phyloP scores from a whole-genome alignment of 805 yeast genomes.

The Blastobotrys robertii region DNA sequence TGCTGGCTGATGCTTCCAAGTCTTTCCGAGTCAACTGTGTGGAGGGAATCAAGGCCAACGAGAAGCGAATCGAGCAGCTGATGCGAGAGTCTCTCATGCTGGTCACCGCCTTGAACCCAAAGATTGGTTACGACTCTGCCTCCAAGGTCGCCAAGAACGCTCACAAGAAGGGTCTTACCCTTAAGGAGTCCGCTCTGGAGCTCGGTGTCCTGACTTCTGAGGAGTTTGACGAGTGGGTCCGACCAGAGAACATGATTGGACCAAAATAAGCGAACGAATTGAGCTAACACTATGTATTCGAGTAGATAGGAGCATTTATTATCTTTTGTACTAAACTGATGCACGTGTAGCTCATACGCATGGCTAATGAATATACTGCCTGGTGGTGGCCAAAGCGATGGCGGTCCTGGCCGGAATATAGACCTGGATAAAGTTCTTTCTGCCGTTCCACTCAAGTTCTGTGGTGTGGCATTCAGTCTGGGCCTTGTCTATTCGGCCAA shows the following conservation, averaged over 20 bases:
- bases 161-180: conserved; percentile 92
- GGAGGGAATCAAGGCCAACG: conserved; percentile 86
- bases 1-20: conserved; percentile 78
- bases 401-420: conserved; percentile 73
- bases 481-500: conserved; percentile 52
- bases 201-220: conserved; percentile 71
- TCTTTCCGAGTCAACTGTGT: conserved; percentile 94
- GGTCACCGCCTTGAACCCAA: conserved; percentile 97
- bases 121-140: conserved; percentile 96
- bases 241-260: conserved; percentile 97
- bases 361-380: background rate
- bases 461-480: conserved; percentile 53
- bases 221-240: conserved; percentile 94
- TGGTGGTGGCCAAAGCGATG: conserved; percentile 42
- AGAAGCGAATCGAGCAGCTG: conserved; percentile 73
- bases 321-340: no score
- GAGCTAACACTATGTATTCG: no score
- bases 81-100: conserved; percentile 94
- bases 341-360: background rate
- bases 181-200: conserved; percentile 90
- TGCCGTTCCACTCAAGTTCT: conserved; percentile 68
- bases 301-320: no score
- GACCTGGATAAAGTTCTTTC: conserved; percentile 68
- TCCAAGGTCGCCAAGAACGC: conserved; percentile 98
- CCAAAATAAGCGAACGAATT: conserved; percentile 47